Conservation (phyloP, 2,329 filamentous ascomycete genomes). For the Emmonsiellopsis sp. region DNA sequence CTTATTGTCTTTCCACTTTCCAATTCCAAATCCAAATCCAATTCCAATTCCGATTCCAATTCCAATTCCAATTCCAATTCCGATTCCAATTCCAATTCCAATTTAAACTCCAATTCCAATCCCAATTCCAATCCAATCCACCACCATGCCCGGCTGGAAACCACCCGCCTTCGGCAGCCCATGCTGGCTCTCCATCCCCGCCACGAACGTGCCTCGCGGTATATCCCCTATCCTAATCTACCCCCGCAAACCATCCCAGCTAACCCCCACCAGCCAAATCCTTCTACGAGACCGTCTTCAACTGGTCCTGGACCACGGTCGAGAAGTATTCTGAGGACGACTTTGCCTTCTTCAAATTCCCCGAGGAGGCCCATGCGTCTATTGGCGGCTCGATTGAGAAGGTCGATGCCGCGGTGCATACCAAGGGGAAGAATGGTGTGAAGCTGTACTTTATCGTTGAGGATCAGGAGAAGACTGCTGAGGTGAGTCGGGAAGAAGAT, state of each 20-base stretch:
- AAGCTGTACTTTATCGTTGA: constrained; percentile 16
- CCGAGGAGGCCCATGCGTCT: constrained; percentile 4
- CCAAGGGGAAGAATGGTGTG: constrained; percentile 3
- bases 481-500: constrained; percentile 6
- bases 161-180: constrained; percentile 13
- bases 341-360: constrained; percentile 14
- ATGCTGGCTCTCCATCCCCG: constrained; percentile 17
- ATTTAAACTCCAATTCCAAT: background rate
- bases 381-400: constrained; percentile 3
- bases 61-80: too few species aligned
- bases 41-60: too few species aligned
- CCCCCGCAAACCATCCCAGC: background rate
- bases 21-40: background rate
- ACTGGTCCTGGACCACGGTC: constrained; percentile 11
- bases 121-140: background rate
- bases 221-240: background rate
- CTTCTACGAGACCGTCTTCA: constrained; percentile 16
- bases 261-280: constrained; percentile 9
- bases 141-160: constrained; percentile 7
- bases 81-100: too few species aligned
- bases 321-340: constrained; percentile 8
- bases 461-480: constrained; percentile 10
- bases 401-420: constrained; percentile 5
- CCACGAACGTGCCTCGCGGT: constrained; percentile 14
- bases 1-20: too few species aligned